Conservation (phyloP, 2,329 filamentous ascomycete species). For the Pseudogymnoascus sp. region DNA sequence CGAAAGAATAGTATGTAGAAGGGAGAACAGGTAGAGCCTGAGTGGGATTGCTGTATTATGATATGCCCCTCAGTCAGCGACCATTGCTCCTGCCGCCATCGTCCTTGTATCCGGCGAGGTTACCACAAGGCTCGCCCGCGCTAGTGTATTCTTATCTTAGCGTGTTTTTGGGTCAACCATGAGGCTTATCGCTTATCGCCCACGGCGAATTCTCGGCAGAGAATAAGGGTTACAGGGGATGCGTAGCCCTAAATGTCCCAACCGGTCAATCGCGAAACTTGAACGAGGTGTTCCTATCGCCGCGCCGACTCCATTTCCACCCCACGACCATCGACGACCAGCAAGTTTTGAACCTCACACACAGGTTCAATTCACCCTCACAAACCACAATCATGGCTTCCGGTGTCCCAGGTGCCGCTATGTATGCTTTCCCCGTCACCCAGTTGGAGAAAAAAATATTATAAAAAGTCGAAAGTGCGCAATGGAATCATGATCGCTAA, state of each 20-base stretch:
- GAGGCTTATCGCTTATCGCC: slow-evolving; percentile 3
- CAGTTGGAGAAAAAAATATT: background rate
- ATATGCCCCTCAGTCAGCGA: slow-evolving; percentile 6
- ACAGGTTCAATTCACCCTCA: slow-evolving; percentile 23
- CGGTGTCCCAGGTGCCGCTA: slow-evolving; percentile 29
- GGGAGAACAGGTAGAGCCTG: background rate
- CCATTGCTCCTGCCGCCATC: slow-evolving; percentile 1
- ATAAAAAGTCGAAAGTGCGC: background rate
- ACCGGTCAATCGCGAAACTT: background rate
- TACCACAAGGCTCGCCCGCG: slow-evolving; percentile 5
- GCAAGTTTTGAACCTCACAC: slow-evolving; percentile 19
- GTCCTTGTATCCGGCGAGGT: background rate
- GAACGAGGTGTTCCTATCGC: slow-evolving; percentile 4
- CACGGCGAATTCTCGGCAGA: slow-evolving; percentile 8
- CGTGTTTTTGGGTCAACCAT: background rate
- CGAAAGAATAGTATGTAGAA: background rate
- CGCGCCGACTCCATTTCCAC: slow-evolving; percentile 10
- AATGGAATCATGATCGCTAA: slow-evolving; percentile 13
- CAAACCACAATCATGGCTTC: slow-evolving; percentile 31
- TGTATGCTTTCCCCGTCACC: slow-evolving; percentile 23
- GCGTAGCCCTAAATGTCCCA: slow-evolving; percentile 6
- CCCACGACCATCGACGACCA: slow-evolving; percentile 23
- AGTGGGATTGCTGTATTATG: background rate
- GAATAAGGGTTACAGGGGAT: slow-evolving; percentile 10
- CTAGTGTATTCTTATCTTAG: slow-evolving; percentile 8